Percentiles rank a stretch among this genome's conserved stretches.
Conservation (phyloP, 2,329 filamentous ascomycete genomes). For the Curvularia eragrostidis region DNA sequence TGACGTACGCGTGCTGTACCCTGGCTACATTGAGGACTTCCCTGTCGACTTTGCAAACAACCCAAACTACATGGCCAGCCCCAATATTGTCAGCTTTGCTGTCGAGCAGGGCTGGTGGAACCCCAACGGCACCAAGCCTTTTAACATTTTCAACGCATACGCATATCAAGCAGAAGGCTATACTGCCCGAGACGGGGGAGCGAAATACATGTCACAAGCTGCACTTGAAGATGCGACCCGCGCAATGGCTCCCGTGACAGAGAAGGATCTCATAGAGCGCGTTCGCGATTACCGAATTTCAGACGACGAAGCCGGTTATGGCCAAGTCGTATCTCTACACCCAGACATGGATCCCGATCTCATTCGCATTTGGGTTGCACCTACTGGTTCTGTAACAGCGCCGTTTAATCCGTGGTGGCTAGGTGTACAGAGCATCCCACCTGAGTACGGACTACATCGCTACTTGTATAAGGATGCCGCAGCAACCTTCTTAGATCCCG, state of each 20-base stretch:
- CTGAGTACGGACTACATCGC: conserved; percentile 45
- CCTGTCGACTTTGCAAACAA: conserved; percentile 41
- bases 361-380: conserved; percentile 45
- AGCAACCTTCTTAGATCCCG: conserved; percentile 42
- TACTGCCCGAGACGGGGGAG: conserved; percentile 44
- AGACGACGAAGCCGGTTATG: conserved; percentile 49
- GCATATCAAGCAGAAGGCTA: conserved; percentile 37
- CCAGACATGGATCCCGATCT: conserved; percentile 39
- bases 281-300: conserved; percentile 47
- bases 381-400: conserved; percentile 45
- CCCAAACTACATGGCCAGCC: conserved; percentile 42
- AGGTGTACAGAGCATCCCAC: conserved; percentile 39
- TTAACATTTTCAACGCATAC: conserved; percentile 49
- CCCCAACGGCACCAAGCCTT: conserved; percentile 39
- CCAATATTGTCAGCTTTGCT: conserved; percentile 46
- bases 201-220: conserved; percentile 50
- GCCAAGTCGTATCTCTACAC: conserved; percentile 42
- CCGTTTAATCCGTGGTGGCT: conserved; percentile 48
- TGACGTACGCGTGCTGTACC: conserved; percentile 45
- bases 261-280: conserved; percentile 55
- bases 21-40: conserved; percentile 49
- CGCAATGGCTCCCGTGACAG: conserved; percentile 58
- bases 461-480: conserved; percentile 46
- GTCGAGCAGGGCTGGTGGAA: conserved; percentile 47
- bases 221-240: conserved; percentile 46